Evolutionary conservation across 495 filamentous ascomycete species (phyloP).

Genomic region (Lophiostoma macrostomum): DNA sequence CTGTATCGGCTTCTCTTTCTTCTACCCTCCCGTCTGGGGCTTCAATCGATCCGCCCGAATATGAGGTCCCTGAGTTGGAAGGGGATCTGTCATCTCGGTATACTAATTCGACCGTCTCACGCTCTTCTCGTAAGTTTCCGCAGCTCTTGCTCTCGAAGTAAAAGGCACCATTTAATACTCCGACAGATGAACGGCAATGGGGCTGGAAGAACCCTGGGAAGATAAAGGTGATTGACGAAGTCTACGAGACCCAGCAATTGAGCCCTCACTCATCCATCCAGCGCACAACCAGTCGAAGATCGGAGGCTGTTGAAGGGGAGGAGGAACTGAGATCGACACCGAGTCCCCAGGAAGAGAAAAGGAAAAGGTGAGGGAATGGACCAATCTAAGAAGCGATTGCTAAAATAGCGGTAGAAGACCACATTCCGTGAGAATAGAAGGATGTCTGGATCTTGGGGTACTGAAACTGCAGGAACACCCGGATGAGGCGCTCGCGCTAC

Average conservation of each 20-base stretch:
- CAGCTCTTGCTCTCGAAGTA: neutral
- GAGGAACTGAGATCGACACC: neutral
- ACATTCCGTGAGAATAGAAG: conserved; percentile 26
- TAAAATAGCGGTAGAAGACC: conserved; percentile 3
- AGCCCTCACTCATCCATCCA: conserved; percentile 23
- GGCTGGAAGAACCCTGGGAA: conserved; percentile 7
- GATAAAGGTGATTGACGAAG: conserved; percentile 23
- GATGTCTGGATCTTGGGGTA: conserved; percentile 19
- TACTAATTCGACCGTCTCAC: conserved; percentile 22
- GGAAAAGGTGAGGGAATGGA: conserved; percentile 2
- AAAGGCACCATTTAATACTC: neutral
- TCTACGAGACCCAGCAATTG: conserved; percentile 28
- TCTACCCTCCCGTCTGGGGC: conserved; percentile 28
- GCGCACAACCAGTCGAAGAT: conserved; percentile 18
- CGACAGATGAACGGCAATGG: conserved; percentile 19
- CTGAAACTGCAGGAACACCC: conserved; percentile 14
- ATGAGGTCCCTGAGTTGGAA: conserved; percentile 22
- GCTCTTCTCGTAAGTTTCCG: conserved; percentile 20
- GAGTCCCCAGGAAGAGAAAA: conserved; percentile 6
- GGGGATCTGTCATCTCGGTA: conserved; percentile 14
- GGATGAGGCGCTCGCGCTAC: neutral
- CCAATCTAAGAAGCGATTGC: neutral
- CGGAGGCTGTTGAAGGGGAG: conserved; percentile 4
- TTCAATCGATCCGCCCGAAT: conserved; percentile 22
- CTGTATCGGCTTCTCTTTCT: conserved; percentile 15